Conservation (phyloP, 768 basidiomycete genomes). For the Tricholoma hemisulphureum region DNA sequence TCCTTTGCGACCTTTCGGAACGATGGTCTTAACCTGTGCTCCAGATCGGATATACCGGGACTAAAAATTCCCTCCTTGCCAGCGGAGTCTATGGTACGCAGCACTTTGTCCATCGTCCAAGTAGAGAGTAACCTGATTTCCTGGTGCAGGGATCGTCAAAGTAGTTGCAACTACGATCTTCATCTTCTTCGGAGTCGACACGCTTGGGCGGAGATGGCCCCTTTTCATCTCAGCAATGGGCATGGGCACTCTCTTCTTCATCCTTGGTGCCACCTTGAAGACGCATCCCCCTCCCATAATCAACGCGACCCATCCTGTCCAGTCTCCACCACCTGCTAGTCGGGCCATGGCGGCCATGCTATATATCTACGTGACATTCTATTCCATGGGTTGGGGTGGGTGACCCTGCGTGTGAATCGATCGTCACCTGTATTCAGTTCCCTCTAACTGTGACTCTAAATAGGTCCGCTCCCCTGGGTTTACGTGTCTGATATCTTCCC, state of each 20-base stretch:
- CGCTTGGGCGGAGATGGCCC: slow-evolving; percentile 65
- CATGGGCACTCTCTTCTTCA: slow-evolving; percentile 81
- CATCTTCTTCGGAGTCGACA: slow-evolving; percentile 67
- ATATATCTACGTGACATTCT: slow-evolving; percentile 85
- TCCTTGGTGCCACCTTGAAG: slow-evolving; percentile 84
- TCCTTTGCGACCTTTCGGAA: neutral
- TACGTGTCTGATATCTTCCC: slow-evolving; percentile 86
- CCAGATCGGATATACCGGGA: slow-evolving; percentile 61
- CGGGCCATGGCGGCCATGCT: slow-evolving; percentile 84
- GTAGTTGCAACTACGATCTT: slow-evolving; percentile 65
- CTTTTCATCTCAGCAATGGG: slow-evolving; percentile 73
- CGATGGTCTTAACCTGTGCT: neutral
- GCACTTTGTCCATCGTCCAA: too few relatives aligned
- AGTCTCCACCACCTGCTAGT: slow-evolving; percentile 47
- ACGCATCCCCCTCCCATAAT: slow-evolving; percentile 58
- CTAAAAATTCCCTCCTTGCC: slow-evolving; percentile 61
- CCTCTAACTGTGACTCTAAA: slow-evolving; percentile 17
- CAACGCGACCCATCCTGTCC: slow-evolving; percentile 7
- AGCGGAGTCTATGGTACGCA: slow-evolving; percentile 60
- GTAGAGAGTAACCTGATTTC: neutral
- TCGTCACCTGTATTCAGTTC: slow-evolving; percentile 13
- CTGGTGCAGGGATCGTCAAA: slow-evolving; percentile 50
- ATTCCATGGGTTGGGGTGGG: slow-evolving; percentile 79
- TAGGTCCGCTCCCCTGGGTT: slow-evolving; percentile 49
- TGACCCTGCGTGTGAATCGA: neutral